Base-by-base conservation (phyloP, 2,329 filamentous ascomycete species). In the Botryosphaeria agaves region DNA sequence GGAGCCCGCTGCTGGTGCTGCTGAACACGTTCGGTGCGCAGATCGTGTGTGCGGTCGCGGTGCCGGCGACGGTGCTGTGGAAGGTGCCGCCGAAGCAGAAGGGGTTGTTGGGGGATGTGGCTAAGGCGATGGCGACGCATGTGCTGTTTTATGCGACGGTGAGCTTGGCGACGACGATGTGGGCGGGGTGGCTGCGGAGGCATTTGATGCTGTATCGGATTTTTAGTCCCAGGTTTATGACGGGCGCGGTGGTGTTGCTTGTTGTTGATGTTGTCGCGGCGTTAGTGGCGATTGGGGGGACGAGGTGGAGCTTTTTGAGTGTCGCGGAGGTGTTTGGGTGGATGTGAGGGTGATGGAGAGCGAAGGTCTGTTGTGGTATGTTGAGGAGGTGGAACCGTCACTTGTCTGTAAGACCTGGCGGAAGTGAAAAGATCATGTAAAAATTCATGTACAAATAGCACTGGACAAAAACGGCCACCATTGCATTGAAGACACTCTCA, bases 181-280 rank as follows among this genome's bases (percentile, higher is more conserved):
- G 87, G 77, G 82, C 87, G 0, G 85, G 81, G 1, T 76, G 83
- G 57, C 57, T 98, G 45, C 66, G 89, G 32, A 67, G 89, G 30
- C 89, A 98, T 59, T 64, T 98, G 38, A 98, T 98, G 89, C 66
- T 98, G 18, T 98, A 89, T 56, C 69, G 89, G 25, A 83, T 98
- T 26, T 98, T 98, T 47, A 76, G 69, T 55, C 89, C 89, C 28
- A 62, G 87, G 17, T 98, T 87, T 57, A 81, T 98, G 77, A 68
- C 82, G 49, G 83, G 77, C 0, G 76, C 73, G 0, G 56, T 68
- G 3, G 66, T 78, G 29, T 50, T 95, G 34, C 45, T 87, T 11
- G 64, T 85, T 16, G 74, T 92, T 7, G 87, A 95, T 46, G 39
- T 91, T 3, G 65, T 89, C 2, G 67, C 69, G 1, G 65, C 89